Evolutionary conservation across 306 rosid species (phyloP), one percentile per base, ranked within the genome.

Genomic region (Dalbergia cultrata): DNA sequence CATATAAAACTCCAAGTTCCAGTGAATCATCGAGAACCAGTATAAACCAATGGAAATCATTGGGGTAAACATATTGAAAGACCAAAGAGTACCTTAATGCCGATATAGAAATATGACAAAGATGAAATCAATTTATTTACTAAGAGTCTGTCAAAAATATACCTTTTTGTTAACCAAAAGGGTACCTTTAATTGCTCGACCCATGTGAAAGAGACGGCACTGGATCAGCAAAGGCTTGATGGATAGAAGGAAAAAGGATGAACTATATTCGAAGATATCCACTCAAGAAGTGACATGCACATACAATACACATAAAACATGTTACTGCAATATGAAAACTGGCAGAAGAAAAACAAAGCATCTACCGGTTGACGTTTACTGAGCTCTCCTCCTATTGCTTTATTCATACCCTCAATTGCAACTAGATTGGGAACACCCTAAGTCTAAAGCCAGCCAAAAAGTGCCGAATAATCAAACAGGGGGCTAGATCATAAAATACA

Each of bases 201-300:
- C 98, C 49, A 70, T 71, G 89, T 90, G 65, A 78, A 86, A 92
- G 75, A 94, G 87, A 62, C 97, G 94, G 73, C 84, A 82, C 80
- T 92, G 98, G 62, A 94, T 90, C 70, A 94, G 80, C 92, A 94
- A 63, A 54, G 98, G 94, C 97, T 94, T 65, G 49, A 68, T 62
- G 41, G 35, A 57, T 44, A 52, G 57, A 69, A 78, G 62, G 35
- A 58, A 58, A 58, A 78, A 47, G 19, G 12, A 59, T 52, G 67
- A 74, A 77, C 34, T 50, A 75, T 70, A 62, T 81, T 66, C 82
- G 79, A 56, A 82, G 35, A 81, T 67, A 74, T 64, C 43, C 14
- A 39, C 67, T 31, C 44, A 47, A 12, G 73, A 47, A 12, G 73
- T 19, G 64, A 52, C 14, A 65, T 5, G 56, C 41, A 13, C 17